Conservation (phyloP, 768 basidiomycete species). For the Russula griseocarnosa region DNA sequence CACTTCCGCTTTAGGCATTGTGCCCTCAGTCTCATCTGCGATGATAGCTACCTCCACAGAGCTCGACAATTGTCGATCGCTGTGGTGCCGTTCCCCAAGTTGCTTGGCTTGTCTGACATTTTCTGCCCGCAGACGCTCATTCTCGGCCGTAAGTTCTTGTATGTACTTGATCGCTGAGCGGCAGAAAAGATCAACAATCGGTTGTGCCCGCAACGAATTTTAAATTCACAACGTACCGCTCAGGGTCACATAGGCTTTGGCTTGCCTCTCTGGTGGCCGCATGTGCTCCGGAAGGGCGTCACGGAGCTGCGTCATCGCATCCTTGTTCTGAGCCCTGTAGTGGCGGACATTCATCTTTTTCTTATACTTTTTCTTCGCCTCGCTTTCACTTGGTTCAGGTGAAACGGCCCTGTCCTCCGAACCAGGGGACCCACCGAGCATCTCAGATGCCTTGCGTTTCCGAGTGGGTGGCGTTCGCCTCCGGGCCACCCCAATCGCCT, state of each 20-base stretch:
- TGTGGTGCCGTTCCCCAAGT: slow-evolving; percentile 6
- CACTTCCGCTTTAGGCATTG: slow-evolving; percentile 10
- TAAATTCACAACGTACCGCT: slow-evolving; percentile 20
- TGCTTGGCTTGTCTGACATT: slow-evolving; percentile 18
- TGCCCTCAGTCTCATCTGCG: slow-evolving; percentile 2
- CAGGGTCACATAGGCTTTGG: slow-evolving; percentile 22
- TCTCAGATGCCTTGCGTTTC: slow-evolving; percentile 26
- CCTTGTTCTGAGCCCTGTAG: slow-evolving; percentile 26
- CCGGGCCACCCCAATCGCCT: not conserved
- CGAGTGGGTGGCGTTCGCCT: slow-evolving; percentile 13
- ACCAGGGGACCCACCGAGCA: slow-evolving; percentile 19
- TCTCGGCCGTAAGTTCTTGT: slow-evolving; percentile 18
- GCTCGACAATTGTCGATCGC: slow-evolving; percentile 16
- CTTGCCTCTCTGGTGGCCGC: slow-evolving; percentile 25
- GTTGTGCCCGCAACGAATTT: slow-evolving; percentile 3
- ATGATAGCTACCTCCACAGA: slow-evolving; percentile 11
- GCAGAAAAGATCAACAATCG: slow-evolving; percentile 13
- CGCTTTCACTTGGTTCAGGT: slow-evolving; percentile 23
- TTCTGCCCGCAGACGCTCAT: slow-evolving; percentile 22
- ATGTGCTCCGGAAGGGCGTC: slow-evolving; percentile 25
- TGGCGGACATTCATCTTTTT: slow-evolving; percentile 28
- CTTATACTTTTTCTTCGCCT: slow-evolving; percentile 27
- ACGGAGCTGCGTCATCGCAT: slow-evolving; percentile 26
- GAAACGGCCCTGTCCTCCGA: slow-evolving; percentile 17
- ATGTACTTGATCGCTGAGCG: slow-evolving; percentile 27